phyloP scores from a whole-genome alignment of 192 early-diverging fungal genomes.

The Coemansia sp. region DNA sequence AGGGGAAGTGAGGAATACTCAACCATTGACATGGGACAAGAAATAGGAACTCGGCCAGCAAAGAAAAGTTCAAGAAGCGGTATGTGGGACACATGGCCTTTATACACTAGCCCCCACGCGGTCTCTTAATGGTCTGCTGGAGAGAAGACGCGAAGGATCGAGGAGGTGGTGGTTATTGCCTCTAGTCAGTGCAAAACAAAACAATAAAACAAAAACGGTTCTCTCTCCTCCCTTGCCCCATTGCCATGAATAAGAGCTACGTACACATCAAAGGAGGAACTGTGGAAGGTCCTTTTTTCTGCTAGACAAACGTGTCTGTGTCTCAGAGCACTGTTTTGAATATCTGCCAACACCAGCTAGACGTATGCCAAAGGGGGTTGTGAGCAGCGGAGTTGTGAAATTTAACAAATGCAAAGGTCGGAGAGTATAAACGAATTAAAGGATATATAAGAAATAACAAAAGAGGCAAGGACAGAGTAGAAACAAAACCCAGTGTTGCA shows the following conservation, averaged over 20 bases:
- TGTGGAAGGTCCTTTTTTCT: not conserved
- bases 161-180: not conserved
- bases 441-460: not conserved
- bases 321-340: not conserved
- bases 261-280: not conserved
- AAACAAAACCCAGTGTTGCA: no score
- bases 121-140: no score
- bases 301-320: not conserved
- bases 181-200: not conserved
- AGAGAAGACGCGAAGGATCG: not conserved
- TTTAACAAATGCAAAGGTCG: not conserved
- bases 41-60: not conserved
- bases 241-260: not conserved
- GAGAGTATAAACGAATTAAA: not conserved
- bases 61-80: no score
- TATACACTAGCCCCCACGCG: no score
- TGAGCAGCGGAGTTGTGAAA: no score
- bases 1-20: not conserved
- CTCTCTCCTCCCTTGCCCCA: no score
- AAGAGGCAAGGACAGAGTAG: not conserved
- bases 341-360: not conserved
- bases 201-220: no score
- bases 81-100: no score
- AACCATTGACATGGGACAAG: not conserved
- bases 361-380: not conserved